phyloP scores from a whole-genome alignment of 2,329 filamentous ascomycete species.

The Colletotrichum cordylinicola region DNA sequence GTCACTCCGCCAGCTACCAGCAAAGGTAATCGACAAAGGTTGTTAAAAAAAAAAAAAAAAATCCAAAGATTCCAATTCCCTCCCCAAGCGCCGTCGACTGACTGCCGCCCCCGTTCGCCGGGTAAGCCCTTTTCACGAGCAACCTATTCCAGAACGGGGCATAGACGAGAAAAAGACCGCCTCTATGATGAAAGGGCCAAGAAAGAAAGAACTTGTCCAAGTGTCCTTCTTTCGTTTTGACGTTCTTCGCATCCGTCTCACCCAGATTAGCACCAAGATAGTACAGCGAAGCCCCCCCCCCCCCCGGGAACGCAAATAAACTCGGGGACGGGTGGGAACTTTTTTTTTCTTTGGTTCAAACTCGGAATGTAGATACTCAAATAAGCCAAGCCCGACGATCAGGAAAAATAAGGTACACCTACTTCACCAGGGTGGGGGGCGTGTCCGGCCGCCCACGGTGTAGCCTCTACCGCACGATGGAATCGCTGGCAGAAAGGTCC shows the following conservation, averaged over 20 bases:
- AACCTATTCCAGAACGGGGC: not conserved
- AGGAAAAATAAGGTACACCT: not conserved
- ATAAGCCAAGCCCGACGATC: not conserved
- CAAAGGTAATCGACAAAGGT: not conserved
- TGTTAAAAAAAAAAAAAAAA: too few species aligned
- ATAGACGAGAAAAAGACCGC: not conserved
- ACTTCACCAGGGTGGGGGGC: not conserved
- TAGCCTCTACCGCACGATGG: not conserved
- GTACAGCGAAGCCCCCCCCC: not conserved
- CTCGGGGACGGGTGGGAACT: not conserved
- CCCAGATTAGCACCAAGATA: not conserved
- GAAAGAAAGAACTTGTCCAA: not conserved
- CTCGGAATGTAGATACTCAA: not conserved
- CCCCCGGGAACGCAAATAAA: not conserved
- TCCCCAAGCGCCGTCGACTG: not conserved
- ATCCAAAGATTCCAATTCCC: not conserved
- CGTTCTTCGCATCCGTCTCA: not conserved
- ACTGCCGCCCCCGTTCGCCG: not conserved
- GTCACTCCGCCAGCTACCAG: not conserved
- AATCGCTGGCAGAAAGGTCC: not conserved
- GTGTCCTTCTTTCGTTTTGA: not conserved
- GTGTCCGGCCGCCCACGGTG: not conserved
- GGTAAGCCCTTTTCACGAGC: not conserved
- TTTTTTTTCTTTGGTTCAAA: not conserved
- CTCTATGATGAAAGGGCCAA: not conserved